Conservation (phyloP, 1,139 yeast genomes). For the Hanseniaspora sp. region DNA sequence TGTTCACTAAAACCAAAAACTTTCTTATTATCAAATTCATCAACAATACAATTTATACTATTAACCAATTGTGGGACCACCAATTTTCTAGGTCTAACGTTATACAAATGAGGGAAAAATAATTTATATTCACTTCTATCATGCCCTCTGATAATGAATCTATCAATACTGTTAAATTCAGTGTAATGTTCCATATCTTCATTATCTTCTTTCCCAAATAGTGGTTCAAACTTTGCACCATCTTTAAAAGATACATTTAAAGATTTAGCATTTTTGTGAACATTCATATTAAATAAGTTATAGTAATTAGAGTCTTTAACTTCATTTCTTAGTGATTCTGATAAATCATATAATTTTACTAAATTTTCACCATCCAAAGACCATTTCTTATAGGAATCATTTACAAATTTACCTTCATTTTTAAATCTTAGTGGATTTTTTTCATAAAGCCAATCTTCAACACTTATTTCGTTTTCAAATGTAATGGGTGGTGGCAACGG, state of each 20-base stretch:
- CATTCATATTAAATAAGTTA: constrained; percentile 61
- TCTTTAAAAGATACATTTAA: constrained; percentile 81
- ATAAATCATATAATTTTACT: constrained; percentile 53
- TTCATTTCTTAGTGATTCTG: constrained; percentile 60
- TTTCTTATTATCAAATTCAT: constrained; percentile 28
- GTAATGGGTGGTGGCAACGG: constrained; percentile 64
- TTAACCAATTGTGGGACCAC: constrained; percentile 53
- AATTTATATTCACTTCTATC: constrained; percentile 73
- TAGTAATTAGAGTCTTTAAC: constrained; percentile 45
- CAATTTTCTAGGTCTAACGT: constrained; percentile 63
- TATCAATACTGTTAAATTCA: constrained; percentile 79
- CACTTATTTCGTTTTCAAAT: constrained; percentile 48
- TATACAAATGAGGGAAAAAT: constrained; percentile 77
- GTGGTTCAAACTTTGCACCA: constrained; percentile 91
- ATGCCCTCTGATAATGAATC: constrained; percentile 69
- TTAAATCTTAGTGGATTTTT: constrained; percentile 57
- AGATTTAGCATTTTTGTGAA: constrained; percentile 84
- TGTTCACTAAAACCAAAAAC: constrained; percentile 46
- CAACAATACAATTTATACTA: constrained; percentile 39
- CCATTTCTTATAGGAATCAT: constrained; percentile 60
- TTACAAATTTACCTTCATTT: constrained; percentile 46
- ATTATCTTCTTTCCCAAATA: constrained; percentile 57
- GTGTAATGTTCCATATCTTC: constrained; percentile 58
- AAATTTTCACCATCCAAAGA: constrained; percentile 48
- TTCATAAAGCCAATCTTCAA: constrained; percentile 73